Base-by-base conservation (phyloP, 1,284 basidiomycete genomes). In the Sutorius eximius region DNA sequence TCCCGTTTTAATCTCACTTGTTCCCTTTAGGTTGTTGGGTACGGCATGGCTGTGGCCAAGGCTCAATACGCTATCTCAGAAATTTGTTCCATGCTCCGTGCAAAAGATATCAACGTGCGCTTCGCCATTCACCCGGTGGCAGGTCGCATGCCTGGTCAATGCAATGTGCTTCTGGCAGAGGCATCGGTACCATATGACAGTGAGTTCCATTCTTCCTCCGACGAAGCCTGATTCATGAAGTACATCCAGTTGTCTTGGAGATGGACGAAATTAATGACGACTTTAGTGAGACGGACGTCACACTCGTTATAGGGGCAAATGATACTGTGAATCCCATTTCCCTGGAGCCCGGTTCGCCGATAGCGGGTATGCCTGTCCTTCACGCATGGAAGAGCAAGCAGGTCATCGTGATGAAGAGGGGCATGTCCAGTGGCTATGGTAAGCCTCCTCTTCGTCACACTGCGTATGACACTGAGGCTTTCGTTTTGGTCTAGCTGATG, bases 241-340 rank as follows among this genome's bases (percentile, higher is more conserved):
- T 37, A 3, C 16, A 11, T 46, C 30, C 61, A 91, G 90, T 93
- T 59, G 90, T 93, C 30, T 76, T 90, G 52, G 91, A 93, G 74
- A 93, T 93, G 91, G 91, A 93, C 61, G 91, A 93, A 72, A 93
- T 93, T 73, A 92, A 93, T 66, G 90, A 93, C 49, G 91, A 93
- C 69, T 93, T 93, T 71, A 76, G 77, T 52, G 87, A 90, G 33
- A 93, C 91, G 0, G 91, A 93, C 67, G 81, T 93, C 11, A 89
- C 87, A 12, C 81, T 93, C 20, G 90, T 91, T 59, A 90, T 91
- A 59, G 91, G 91, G 44, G 91, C 91, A n/a, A 93, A 93, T 63
- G 91, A 93, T 69, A 93, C 91, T 2, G 90, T 93, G 51, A 93
- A 93, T 70, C 91, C 91, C 11, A 92, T 93, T 59, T 89, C 91